Percentiles rank a stretch among this genome's conserved stretches.
Evolutionary conservation across 2,329 filamentous ascomycete species (phyloP).

Genomic region (Lecanicillium sp.): DNA sequence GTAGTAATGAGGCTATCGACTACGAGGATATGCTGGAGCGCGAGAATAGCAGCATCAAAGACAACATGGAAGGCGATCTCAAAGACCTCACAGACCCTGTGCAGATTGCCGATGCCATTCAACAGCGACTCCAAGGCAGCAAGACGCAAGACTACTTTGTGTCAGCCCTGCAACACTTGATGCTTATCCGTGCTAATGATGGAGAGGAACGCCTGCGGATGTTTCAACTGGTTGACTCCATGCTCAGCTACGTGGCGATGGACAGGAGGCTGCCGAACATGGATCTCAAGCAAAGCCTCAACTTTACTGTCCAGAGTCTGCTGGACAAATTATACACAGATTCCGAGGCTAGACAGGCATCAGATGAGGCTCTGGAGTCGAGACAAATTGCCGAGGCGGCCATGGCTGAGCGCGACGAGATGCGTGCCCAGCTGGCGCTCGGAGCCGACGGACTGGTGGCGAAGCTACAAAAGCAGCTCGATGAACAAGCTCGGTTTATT

Average conservation of each 20-base stretch:
- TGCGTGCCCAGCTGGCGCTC: slow-evolving; percentile 79
- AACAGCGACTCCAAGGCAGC: slow-evolving; percentile 72
- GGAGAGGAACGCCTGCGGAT: slow-evolving; percentile 86
- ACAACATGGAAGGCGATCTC: slow-evolving; percentile 75
- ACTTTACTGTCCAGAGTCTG: slow-evolving; percentile 92
- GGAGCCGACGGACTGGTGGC: slow-evolving; percentile 90
- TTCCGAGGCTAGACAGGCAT: slow-evolving; percentile 83
- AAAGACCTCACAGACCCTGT: slow-evolving; percentile 89
- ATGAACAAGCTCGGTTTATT: slow-evolving; percentile 86
- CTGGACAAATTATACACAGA: slow-evolving; percentile 95
- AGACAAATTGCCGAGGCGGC: slow-evolving; percentile 92
- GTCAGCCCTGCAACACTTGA: slow-evolving; percentile 87
- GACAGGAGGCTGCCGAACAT: slow-evolving; percentile 91
- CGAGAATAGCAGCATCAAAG: slow-evolving; percentile 85
- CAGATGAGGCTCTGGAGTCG: slow-evolving; percentile 85
- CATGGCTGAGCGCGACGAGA: slow-evolving; percentile 92
- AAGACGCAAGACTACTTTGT: slow-evolving; percentile 92
- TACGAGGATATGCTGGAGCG: slow-evolving; percentile 94
- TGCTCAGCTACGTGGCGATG: slow-evolving; percentile 99
- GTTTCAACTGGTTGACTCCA: slow-evolving; percentile 97
- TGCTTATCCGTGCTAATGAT: slow-evolving; percentile 86
- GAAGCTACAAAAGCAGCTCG: slow-evolving; percentile 88
- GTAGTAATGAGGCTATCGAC: slow-evolving; percentile 91
- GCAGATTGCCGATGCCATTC: slow-evolving; percentile 92
- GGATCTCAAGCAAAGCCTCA: slow-evolving; percentile 95